Evolutionary conservation across 2,329 filamentous ascomycete species (phyloP).

Genomic region (Sporothrix schenckii): DNA sequence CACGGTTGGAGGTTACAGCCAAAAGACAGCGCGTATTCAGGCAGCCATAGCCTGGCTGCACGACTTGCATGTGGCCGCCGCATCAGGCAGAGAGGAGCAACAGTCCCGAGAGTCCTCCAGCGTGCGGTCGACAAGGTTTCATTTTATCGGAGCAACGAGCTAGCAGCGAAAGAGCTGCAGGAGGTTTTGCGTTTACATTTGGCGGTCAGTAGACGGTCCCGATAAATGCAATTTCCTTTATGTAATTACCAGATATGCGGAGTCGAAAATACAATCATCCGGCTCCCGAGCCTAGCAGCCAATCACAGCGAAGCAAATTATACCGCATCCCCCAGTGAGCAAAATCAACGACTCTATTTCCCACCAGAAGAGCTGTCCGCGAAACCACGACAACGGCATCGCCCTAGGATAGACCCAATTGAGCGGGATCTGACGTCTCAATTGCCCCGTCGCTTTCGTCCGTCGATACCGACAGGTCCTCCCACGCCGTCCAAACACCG

Average conservation of each 20-base stretch:
- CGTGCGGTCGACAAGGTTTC: neutral
- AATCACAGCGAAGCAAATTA: conserved; percentile 36
- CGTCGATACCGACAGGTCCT: conserved; percentile 2
- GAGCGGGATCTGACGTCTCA: neutral
- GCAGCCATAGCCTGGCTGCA: conserved; percentile 8
- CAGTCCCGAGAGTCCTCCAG: too few relatives aligned
- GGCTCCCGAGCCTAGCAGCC: conserved; percentile 24
- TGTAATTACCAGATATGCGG: conserved; percentile 6
- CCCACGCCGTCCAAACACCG: conserved; percentile 43
- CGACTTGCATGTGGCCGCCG: conserved; percentile 13
- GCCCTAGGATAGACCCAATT: neutral
- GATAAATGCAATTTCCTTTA: neutral
- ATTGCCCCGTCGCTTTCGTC: conserved; percentile 18
- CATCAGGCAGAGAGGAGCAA: conserved; percentile 6
- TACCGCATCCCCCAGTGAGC: conserved; percentile 28
- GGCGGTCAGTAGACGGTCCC: neutral
- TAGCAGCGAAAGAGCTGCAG: neutral
- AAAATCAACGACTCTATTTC: conserved; percentile 31
- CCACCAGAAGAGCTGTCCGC: conserved; percentile 25
- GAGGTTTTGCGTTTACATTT: neutral
- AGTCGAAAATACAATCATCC: conserved; percentile 31
- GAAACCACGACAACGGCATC: conserved; percentile 26
- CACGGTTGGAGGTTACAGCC: conserved; percentile 33
- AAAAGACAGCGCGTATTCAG: conserved; percentile 4
- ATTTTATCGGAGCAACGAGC: neutral